Evolutionary conservation across 2,329 filamentous ascomycete genomes (phyloP).

Genomic region (Alternaria tenuissima): DNA sequence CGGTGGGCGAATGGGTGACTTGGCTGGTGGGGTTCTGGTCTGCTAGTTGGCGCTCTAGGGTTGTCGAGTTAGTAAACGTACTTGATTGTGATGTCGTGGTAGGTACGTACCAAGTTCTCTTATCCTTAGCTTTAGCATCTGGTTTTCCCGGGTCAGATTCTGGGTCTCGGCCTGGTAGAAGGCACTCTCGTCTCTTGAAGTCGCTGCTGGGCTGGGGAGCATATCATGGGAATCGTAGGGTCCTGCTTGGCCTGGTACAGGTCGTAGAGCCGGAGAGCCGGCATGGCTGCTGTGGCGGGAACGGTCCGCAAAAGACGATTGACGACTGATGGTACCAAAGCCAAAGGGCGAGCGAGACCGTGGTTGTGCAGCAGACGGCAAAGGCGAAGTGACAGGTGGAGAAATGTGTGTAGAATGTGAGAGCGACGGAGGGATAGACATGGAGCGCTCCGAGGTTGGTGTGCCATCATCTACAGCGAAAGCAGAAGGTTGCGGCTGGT

Average conservation of each 20-base stretch:
- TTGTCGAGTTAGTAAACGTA: constrained; percentile 6
- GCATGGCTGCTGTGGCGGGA: constrained; percentile 51
- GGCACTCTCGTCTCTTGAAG: constrained; percentile 71
- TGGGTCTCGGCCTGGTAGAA: constrained; percentile 86
- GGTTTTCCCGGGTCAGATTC: constrained; percentile 79
- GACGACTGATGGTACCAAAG: constrained; percentile 52
- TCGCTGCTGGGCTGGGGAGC: constrained; percentile 59
- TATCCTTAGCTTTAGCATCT: constrained; percentile 80
- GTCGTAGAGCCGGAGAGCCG: constrained; percentile 60
- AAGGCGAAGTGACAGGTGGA: constrained; percentile 47
- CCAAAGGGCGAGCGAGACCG: constrained; percentile 49
- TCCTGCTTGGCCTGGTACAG: constrained; percentile 55
- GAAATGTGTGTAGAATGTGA: constrained; percentile 32
- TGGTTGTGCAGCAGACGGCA: constrained; percentile 58
- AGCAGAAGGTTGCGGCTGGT: constrained; percentile 51
- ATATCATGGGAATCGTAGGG: constrained; percentile 66
- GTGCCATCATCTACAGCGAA: constrained; percentile 62
- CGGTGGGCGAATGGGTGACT: constrained; percentile 42
- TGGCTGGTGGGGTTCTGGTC: constrained; percentile 43
- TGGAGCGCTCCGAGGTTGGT: constrained; percentile 57
- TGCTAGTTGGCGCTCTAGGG: constrained; percentile 46
- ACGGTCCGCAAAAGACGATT: constrained; percentile 53
- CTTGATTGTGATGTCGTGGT: neutral
- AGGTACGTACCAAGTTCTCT: constrained; percentile 69
- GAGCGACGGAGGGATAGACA: constrained; percentile 50